phyloP scores from a whole-genome alignment of 73 alveolate genomes.

The Tetrahymena malaccensis region DNA sequence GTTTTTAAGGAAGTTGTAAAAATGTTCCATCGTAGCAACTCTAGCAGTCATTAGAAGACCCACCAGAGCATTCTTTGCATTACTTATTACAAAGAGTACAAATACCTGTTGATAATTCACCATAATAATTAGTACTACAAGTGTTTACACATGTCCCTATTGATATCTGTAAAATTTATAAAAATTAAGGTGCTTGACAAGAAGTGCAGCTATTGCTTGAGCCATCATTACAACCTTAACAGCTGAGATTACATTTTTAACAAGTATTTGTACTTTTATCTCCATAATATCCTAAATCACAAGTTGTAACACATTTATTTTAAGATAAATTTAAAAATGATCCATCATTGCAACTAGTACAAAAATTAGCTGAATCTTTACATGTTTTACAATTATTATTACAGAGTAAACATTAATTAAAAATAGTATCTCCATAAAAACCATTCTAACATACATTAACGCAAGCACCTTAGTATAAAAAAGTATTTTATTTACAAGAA shows the following conservation, averaged over 20 bases:
- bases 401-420: neutral
- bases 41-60: neutral
- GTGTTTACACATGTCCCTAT: neutral
- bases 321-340: neutral
- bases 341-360: neutral
- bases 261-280: neutral
- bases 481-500: neutral
- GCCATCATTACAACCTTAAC: neutral
- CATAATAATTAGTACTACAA: neutral
- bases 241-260: neutral
- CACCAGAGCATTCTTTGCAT: neutral
- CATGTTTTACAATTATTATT: neutral
- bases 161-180: neutral
- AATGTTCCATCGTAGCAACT: neutral
- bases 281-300: neutral
- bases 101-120: neutral
- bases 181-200: neutral
- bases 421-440: neutral
- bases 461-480: neutral
- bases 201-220: neutral
- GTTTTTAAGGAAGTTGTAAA: neutral
- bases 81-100: neutral
- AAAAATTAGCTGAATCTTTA: neutral
- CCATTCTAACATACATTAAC: neutral
- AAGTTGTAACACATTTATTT: neutral